Evolutionary conservation across 768 basidiomycete species (phyloP).

Genomic region (Gelatoporia subvermispora): DNA sequence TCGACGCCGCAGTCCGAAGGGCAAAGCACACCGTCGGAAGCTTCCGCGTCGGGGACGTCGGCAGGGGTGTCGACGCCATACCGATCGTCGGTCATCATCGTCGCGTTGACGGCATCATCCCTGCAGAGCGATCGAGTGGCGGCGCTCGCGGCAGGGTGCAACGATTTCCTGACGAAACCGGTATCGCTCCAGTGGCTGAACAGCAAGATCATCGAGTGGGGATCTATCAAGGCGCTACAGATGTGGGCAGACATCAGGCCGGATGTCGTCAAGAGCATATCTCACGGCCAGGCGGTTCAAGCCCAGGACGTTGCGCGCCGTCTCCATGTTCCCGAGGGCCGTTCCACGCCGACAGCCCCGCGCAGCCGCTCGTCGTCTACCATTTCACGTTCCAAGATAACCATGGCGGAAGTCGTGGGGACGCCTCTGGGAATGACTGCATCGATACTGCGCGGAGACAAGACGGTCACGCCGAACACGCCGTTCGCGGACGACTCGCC

Average conservation of each 20-base stretch:
- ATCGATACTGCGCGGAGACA: conserved; percentile 5
- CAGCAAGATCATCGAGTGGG: conserved; percentile 99
- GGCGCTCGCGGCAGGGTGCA: conserved; percentile 97
- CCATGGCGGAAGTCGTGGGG: conserved; percentile 8
- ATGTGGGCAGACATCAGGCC: conserved; percentile 87
- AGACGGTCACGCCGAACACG: neutral
- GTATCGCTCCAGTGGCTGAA: conserved; percentile 94
- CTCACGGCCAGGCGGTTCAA: conserved; percentile 41
- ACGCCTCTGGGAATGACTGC: neutral
- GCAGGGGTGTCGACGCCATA: conserved; percentile 53
- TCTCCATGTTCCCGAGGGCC: conserved; percentile 45
- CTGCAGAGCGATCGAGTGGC: conserved; percentile 93
- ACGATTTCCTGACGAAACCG: conserved; percentile 97
- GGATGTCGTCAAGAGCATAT: conserved; percentile 45
- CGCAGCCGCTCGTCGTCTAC: conserved; percentile 35
- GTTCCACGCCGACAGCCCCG: conserved; percentile 32
- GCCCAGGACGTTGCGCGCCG: conserved; percentile 43
- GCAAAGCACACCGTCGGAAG: conserved; percentile 50
- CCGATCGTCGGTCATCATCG: conserved; percentile 94
- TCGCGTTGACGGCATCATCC: conserved; percentile 96
- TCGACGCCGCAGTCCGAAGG: conserved; percentile 61
- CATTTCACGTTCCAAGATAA: conserved; percentile 16
- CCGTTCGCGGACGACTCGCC: conserved; percentile 2
- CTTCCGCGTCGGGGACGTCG: conserved; percentile 39
- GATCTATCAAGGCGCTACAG: conserved; percentile 90